Base-by-base conservation (phyloP, 768 basidiomycete species). In the Pseudohyphozyma bogoriensis region DNA sequence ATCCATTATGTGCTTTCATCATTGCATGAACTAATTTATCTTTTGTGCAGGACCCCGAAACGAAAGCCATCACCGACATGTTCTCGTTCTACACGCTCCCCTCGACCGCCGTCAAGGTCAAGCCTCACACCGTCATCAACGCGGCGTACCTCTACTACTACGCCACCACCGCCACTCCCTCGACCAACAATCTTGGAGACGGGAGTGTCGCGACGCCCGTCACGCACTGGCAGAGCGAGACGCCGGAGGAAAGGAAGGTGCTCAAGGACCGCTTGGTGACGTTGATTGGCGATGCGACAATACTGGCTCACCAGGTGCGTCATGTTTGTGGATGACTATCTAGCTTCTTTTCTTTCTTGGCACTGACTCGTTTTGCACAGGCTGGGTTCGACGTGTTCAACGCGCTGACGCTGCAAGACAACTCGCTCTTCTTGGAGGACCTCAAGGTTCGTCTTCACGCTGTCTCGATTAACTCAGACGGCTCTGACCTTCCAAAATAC, bases 111-210 rank as follows among this genome's bases (percentile, higher is more conserved):
- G 89, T 97, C 72, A 71, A 66, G 28, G 76, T 90, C 71, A 78
- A 80, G 24, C 59, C 65, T 3, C 53, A 50, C 24, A 36, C 37
- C 26, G 58, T 69, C 82, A 32, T 99, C 42, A 85, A 99, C 67
- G 93, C 92, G 1, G 93, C 89, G 15, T 99, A 97, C 75, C 78
- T 96, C 28, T 97, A 82, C 74, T 97, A 96, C 76, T 97, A 97
- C 70, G 95, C 89, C 24, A 85, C 86, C 10, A 79, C 77, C 7
- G 86, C 83, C 4, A 84, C 89, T 64, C 70, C 69, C 1, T 69
- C 73, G 26, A 66, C 67, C 22, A 63, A 64, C 4, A 56, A 56
- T 35, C 55, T 65, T 16, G 62, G 61, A 3, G 56, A 63, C 40
- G 58, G 63, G 3, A 52, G 49, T 31, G 37, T 49, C 22, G 59